Conservation (phyloP, 345 rosid species). For the Salix caprea region DNA sequence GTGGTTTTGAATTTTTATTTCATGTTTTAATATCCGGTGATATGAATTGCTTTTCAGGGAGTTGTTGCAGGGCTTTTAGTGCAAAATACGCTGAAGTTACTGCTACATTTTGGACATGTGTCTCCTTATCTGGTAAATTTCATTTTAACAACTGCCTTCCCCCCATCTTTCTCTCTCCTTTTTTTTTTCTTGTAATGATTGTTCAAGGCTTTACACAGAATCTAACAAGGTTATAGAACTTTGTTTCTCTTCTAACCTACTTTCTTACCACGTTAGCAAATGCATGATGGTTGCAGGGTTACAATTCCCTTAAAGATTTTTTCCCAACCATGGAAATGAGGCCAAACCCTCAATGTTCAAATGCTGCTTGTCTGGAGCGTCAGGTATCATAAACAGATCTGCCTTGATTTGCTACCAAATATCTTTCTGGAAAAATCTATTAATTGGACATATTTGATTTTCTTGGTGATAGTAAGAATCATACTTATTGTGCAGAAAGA, state of each 20-base stretch:
- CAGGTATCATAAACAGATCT: constrained; percentile 51
- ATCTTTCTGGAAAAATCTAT: constrained; percentile 7
- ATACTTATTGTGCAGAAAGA: constrained; percentile 55
- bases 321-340: constrained; percentile 96
- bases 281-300: constrained; percentile 52
- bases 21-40: not conserved
- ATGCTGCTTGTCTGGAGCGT: constrained; percentile 79
- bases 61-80: constrained; percentile 94
- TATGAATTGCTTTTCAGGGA: constrained; percentile 51
- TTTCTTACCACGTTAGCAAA: not conserved
- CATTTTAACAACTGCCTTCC: not conserved
- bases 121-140: constrained; percentile 79
- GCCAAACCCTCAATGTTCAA: constrained; percentile 93
- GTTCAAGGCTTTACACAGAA: too few species aligned
- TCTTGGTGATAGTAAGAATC: constrained; percentile 3
- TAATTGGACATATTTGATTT: constrained; percentile 6
- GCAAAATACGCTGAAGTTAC: constrained; percentile 80
- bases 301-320: constrained; percentile 87
- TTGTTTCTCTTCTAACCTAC: not conserved
- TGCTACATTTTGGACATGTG: constrained; percentile 79
- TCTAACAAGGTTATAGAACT: not conserved
- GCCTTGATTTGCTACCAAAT: constrained; percentile 6
- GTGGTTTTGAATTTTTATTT: not conserved
- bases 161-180: not conserved
- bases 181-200: not conserved